These are phyloP conservation scores for Pelagomonas calceolata DNA, from an alignment of 108 stramenopile genomes.

Conservation along the genomic window DNA sequence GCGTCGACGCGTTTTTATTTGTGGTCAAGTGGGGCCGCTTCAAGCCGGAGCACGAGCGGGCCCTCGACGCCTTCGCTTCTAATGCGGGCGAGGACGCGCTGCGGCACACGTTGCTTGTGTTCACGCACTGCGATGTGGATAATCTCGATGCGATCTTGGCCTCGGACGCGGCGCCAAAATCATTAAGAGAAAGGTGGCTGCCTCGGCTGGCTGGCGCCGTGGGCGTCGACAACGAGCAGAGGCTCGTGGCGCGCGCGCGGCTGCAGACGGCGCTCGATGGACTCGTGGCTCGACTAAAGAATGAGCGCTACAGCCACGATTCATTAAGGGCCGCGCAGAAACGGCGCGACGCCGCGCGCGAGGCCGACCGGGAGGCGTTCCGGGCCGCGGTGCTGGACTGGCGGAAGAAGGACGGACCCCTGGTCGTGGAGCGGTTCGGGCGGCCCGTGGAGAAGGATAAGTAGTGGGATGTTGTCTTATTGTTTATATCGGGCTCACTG, in stretches of 20 bases:
- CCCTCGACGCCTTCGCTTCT: not conserved
- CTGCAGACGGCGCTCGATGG: not conserved
- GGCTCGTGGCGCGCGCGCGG: not conserved
- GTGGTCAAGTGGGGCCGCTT: constrained; percentile 45
- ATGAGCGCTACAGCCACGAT: not conserved
- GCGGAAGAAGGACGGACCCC: not conserved
- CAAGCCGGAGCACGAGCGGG: not conserved
- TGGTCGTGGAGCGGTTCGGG: not conserved
- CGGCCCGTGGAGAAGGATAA: too few species aligned
- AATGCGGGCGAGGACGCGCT: not conserved
- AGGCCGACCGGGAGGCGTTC: not conserved
- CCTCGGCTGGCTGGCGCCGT: not conserved
- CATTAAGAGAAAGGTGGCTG: not conserved
- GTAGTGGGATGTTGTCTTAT: too few species aligned
- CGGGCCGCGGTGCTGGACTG: not conserved
- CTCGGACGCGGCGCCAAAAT: not conserved
- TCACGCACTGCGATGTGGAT: not conserved
- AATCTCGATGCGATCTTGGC: not conserved
- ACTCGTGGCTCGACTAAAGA: not conserved
- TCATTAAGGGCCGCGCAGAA: not conserved
- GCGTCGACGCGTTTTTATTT: constrained; percentile 61
- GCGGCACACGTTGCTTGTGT: not conserved
- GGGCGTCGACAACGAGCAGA: not conserved
- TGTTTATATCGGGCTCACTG: too few species aligned
- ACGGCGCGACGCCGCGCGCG: not conserved